Evolutionary conservation across 306 rosid genomes (phyloP), one percentile per base, ranked within the genome.

Genomic region (Cucurbita pepo): DNA sequence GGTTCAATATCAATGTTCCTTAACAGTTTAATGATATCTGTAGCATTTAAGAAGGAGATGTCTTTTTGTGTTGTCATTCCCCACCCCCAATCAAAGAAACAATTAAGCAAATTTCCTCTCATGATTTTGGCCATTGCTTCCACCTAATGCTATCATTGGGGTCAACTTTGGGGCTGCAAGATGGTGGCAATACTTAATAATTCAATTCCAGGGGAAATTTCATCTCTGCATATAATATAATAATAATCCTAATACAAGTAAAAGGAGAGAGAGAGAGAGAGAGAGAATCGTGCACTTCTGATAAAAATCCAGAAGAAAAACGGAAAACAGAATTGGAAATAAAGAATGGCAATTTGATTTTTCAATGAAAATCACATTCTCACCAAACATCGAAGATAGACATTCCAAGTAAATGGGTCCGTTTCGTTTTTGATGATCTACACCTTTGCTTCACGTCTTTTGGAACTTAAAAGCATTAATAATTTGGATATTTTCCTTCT

Each of bases 391-490:
- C 18, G 5, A 30, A 67, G 50, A 45, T 67, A 22, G 21, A 10
- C 8, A 0, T 67, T 67, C 41, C 72, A 47, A 5, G 72, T 47
- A 47, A 67, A 45, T 48, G 43, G 73, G 57, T 50, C 57, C 54
- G 9, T 43, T 47, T 67, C 15, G 3, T 69, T 48, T 50, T 48
- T 7, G 41, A 69, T 14, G 38, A 69, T 8, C 43, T 69, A 45
- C 41, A 22, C 56, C 25, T 50, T 71, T 36, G 75, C 61, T 71
- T 71, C 61, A 71, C 75, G 75, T 53, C 63, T 4, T 25, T 48
- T 50, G 15, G 7, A 69, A 25, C 9, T 50, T 54, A 53, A 18
- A 71, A 71, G 75, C 75, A 71, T 36, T 18, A 52, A 52, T 16
- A 11, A 51, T n/a, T 51, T 34, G 61, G 19, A 45, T 48, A 67